Percentiles rank a stretch among this genome's conserved stretches.
Conservation (phyloP, 805 yeast genomes). For the Candida incommunis region DNA sequence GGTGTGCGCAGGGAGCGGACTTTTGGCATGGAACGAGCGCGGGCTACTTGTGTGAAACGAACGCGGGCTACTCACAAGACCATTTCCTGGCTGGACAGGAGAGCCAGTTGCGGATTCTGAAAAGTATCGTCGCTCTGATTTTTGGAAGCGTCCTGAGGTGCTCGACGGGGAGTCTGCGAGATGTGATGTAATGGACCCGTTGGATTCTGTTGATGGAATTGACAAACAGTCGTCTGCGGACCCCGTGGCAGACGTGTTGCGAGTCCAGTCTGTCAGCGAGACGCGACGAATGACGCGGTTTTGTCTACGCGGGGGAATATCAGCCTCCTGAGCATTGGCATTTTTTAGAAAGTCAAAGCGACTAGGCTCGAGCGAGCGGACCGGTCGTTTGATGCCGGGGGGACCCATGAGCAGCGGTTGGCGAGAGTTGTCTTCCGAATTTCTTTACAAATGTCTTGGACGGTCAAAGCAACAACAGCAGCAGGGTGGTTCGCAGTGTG, state of each 20-base stretch:
- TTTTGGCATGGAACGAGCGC: too few species aligned
- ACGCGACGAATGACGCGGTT: conserved; percentile 1
- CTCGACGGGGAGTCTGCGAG: not conserved
- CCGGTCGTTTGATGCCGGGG: conserved; percentile 1
- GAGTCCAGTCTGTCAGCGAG: not conserved
- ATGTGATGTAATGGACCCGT: not conserved
- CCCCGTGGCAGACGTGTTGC: too few species aligned
- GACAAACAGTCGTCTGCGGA: not conserved
- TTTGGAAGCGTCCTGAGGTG: not conserved
- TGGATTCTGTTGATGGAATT: not conserved
- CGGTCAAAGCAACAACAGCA: too few species aligned
- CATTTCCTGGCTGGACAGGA: not conserved
- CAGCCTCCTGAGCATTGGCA: not conserved
- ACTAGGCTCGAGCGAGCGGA: not conserved
- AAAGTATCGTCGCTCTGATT: not conserved
- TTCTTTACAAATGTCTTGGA: too few species aligned
- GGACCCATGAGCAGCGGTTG: not conserved
- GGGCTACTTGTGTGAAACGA: not conserved
- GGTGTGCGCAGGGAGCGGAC: too few species aligned
- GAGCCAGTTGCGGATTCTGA: not conserved
- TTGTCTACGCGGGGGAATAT: not conserved
- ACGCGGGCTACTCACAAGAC: not conserved
- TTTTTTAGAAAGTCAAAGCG: conserved; percentile 1
- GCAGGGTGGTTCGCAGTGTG: too few species aligned
- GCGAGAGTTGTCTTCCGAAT: not conserved